phyloP scores from a whole-genome alignment of 768 basidiomycete species.

The Trichaptum fuscoviolaceum region DNA sequence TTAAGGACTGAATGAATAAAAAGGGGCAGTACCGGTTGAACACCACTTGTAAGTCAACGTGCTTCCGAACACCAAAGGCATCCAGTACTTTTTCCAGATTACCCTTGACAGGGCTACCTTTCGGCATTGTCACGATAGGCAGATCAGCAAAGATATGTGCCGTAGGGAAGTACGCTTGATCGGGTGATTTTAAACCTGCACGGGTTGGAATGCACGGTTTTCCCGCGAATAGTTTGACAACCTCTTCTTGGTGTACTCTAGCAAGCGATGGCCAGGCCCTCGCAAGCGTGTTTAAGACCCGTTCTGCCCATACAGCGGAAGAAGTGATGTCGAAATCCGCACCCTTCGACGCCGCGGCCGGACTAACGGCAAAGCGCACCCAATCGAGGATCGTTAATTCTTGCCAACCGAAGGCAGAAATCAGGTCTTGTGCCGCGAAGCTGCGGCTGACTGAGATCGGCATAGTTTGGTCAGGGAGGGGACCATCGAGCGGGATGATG shows the following conservation, averaged over 20 bases:
- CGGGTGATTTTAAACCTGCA: constrained; percentile 65
- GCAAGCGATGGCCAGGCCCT: constrained; percentile 70
- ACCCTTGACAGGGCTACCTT: constrained; percentile 58
- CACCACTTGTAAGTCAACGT: constrained; percentile 90
- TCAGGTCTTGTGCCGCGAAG: constrained; percentile 47
- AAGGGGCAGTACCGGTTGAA: constrained; percentile 64
- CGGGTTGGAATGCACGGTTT: constrained; percentile 68
- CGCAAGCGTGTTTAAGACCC: constrained; percentile 59
- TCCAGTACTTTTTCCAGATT: constrained; percentile 65
- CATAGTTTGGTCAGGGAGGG: constrained; percentile 68
- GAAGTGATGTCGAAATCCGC: constrained; percentile 55
- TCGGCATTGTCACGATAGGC: constrained; percentile 70
- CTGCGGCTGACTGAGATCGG: constrained; percentile 60
- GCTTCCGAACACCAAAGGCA: constrained; percentile 79
- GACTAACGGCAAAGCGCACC: constrained; percentile 58
- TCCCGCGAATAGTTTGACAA: constrained; percentile 42
- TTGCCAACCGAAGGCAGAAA: constrained; percentile 62
- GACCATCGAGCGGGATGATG: constrained; percentile 66
- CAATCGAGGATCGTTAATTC: constrained; percentile 76
- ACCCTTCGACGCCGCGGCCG: constrained; percentile 34
- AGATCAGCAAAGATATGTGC: constrained; percentile 89
- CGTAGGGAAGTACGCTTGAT: constrained; percentile 77
- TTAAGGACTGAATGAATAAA: not conserved
- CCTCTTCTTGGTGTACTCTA: constrained; percentile 38
- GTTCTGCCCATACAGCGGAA: constrained; percentile 76